Evolutionary conservation across 257 asterid species (phyloP), one percentile per base, ranked within the genome.

Genomic region (Salvia hispanica): DNA sequence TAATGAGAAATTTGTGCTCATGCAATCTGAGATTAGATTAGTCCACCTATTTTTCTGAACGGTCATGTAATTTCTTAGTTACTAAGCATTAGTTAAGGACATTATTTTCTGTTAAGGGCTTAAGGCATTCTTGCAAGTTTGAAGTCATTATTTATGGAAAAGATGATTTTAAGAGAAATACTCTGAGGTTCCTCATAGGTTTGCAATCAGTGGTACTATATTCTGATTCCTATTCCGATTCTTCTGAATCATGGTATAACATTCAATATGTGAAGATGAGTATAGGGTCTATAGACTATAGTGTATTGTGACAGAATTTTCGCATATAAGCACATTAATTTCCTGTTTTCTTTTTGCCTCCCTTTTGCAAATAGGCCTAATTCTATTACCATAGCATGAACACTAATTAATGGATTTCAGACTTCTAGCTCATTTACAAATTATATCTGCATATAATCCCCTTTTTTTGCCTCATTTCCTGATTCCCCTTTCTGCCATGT

Each of bases 361-460:
- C 31, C 11, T 45, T 44, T 62, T 74, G 33, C 34, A 51, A 21
- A 15, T 46, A 44, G 31, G 39, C 31, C 51, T 12, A 16, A 40
- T 25, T 25, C 31, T 60, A 9, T 52, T 44, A 18, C 25, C 62
- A 43, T 28, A 43, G 42, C 60, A 6, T 40, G 31, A 33, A 28
- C 7, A 2, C 43, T 58, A 36, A 72, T 11, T 11, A 25, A 25
- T 25, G 31, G 31, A 25, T 25, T 25, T 25, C 31, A 25, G 31
- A 25, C 31, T 25, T 25, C 31, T 25, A 25, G 31, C 31, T 56
- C 48, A 71, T 64, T 66, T 67, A 42, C 54, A n/a, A n/a, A n/a
- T n/a, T n/a, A n/a, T n/a, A 10, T 8, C 60, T 43, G 48, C 48
- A 43, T 25, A 25, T 88, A 90, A 95, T 92, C 88, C 81, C 31